phyloP scores from a whole-genome alignment of 2,329 filamentous ascomycete species.

The Aspergillus quadrilineatus region DNA sequence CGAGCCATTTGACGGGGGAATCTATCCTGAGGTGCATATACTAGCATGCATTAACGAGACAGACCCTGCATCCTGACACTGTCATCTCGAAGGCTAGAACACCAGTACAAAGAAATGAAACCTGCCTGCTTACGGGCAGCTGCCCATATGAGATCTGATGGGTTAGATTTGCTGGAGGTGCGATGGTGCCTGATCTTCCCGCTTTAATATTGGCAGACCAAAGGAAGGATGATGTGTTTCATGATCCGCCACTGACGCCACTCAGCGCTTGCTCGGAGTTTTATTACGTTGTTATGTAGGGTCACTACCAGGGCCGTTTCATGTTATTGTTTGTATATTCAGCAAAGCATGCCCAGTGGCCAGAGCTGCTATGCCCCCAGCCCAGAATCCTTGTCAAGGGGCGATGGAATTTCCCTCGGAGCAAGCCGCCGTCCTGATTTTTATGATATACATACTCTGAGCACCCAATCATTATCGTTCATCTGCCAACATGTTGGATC shows the following conservation, averaged over 20 bases:
- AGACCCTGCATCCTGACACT: too few species aligned
- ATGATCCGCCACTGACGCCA: neutral
- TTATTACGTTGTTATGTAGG: neutral
- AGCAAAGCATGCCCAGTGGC: neutral
- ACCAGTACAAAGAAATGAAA: too few species aligned
- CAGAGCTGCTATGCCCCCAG: neutral
- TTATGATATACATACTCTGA: neutral
- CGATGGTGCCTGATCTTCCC: too few species aligned
- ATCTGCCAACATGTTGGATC: neutral
- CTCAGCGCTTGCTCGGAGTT: neutral
- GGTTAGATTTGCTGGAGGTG: too few species aligned
- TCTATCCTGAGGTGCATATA: too few species aligned
- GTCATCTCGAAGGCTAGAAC: too few species aligned
- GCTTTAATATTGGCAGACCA: neutral
- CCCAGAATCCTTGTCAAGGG: neutral
- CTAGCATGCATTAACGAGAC: too few species aligned
- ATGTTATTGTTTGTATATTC: neutral
- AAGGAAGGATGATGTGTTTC: neutral
- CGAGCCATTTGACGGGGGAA: too few species aligned
- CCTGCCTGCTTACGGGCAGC: too few species aligned
- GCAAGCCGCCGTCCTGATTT: neutral
- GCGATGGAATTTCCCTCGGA: neutral
- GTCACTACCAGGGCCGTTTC: too few species aligned
- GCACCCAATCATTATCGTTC: too few species aligned
- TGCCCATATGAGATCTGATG: too few species aligned